Base-by-base conservation (phyloP, 31 red algal species). In the Asparagopsis taxiformis region DNA sequence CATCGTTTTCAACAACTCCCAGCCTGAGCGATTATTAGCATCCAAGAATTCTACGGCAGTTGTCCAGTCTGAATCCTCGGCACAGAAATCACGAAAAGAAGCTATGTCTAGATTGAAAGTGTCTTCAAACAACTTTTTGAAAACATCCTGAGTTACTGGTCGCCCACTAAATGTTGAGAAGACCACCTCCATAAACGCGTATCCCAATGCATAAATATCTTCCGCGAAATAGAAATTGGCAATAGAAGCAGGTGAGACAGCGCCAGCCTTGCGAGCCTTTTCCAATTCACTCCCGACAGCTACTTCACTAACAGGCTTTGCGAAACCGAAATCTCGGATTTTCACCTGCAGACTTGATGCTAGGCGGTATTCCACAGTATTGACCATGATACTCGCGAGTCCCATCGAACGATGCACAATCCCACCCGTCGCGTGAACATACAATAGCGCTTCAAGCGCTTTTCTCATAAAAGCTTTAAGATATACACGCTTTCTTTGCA, bases 251-350 rank as follows among this genome's bases (percentile, higher is more conserved):
- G 90, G 79, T 28, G 60, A 78, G 43, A 65, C 68, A n/a, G 90
- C 90, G n/a, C 72, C 90, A 8, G 73, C 75, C n/a, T 61, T 73
- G 25, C 90, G 73, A 16, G 90, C 90, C 24, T 60, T 59, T 30
- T 72, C 67, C 3, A 93, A 35, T 39, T 63, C 74, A 1, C 72
- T 55, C 1, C 61, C 74, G 5, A 37, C 55, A 21, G 33, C 66
- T 31, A 77, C 25, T 7, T 30, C 67, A 72, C 80, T 77, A n/a
- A 84, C 65, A 16, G 68, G 57, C 31, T 61, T 69, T 19, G 82
- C 80, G 38, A 93, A 93, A 2, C 90, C 90, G 21, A 93, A 75
- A 41, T 93, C 90, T 3, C 90, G 90, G 53, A 93, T 31, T 59
- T 93, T 93, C 30, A 85, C 75, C 20, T 72, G 73, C 19, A 93